phyloP scores from a whole-genome alignment of 352 stramenopile species.

The Phytophthora kernoviae region DNA sequence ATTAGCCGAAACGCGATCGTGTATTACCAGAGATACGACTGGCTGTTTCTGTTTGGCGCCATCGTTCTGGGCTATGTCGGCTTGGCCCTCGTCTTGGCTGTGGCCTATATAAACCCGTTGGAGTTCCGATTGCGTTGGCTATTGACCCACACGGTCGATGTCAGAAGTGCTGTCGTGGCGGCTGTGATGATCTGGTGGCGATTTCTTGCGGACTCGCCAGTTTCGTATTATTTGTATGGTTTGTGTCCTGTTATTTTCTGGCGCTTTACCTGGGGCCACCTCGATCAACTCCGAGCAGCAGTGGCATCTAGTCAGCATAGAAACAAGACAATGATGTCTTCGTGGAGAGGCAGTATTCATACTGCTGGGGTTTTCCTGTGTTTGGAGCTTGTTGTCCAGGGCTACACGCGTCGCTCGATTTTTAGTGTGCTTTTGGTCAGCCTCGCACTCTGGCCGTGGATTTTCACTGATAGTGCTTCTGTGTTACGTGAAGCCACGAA shows the following conservation, averaged over 20 bases:
- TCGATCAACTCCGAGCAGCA: conserved; percentile 22
- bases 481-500: not conserved
- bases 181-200: conserved; percentile 44
- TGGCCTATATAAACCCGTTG: conserved; percentile 50
- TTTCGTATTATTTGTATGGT: conserved; percentile 75
- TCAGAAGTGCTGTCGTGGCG: conserved; percentile 12
- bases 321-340: not conserved
- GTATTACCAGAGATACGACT: conserved; percentile 87
- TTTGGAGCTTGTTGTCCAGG: conserved; percentile 64
- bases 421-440: conserved; percentile 68
- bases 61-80: conserved; percentile 72
- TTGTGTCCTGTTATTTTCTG: conserved; percentile 74
- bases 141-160: conserved; percentile 16
- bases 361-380: conserved; percentile 30
- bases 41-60: conserved; percentile 67
- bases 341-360: conserved; percentile 24
- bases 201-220: conserved; percentile 60
- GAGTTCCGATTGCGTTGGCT: conserved; percentile 29
- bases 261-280: conserved; percentile 57
- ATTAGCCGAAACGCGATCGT: conserved; percentile 65
- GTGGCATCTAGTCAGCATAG: not conserved
- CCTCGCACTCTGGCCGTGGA: conserved; percentile 41
- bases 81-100: conserved; percentile 62
- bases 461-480: conserved; percentile 15
- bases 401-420: conserved; percentile 49